Evolutionary conservation across 805 yeast species (phyloP).

Genomic region (Komagataella populi): DNA sequence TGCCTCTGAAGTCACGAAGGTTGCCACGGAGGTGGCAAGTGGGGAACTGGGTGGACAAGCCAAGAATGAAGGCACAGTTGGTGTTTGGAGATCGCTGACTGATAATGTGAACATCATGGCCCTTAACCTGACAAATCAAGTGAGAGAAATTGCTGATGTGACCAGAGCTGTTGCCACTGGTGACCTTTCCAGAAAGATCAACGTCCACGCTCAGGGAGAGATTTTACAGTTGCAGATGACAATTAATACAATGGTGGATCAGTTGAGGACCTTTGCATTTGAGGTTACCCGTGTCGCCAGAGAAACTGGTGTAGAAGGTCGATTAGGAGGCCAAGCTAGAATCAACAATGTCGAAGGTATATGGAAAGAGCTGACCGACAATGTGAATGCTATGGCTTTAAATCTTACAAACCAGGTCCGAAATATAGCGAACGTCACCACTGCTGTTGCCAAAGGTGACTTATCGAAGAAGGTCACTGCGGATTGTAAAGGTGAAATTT

Average conservation of each 20-base stretch:
- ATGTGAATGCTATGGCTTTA: constrained; percentile 82
- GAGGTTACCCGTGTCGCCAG: constrained; percentile 82
- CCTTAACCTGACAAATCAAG: constrained; percentile 73
- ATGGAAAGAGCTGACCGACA: constrained; percentile 80
- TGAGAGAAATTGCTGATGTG: constrained; percentile 79
- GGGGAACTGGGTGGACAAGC: constrained; percentile 89
- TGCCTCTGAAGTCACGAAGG: constrained; percentile 70
- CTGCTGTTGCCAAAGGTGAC: constrained; percentile 80
- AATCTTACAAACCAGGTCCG: constrained; percentile 82
- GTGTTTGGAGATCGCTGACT: constrained; percentile 76
- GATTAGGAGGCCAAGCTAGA: constrained; percentile 79
- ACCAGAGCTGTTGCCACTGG: constrained; percentile 84
- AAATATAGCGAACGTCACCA: constrained; percentile 76
- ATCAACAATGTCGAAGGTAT: constrained; percentile 73
- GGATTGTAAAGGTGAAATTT: constrained; percentile 70
- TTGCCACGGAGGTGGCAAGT: constrained; percentile 82
- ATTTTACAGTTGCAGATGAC: constrained; percentile 76
- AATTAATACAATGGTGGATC: constrained; percentile 82
- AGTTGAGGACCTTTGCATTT: constrained; percentile 67
- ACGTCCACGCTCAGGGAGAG: constrained; percentile 88
- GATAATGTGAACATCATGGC: constrained; percentile 88
- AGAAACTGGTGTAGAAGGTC: constrained; percentile 83
- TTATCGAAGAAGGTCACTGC: constrained; percentile 73
- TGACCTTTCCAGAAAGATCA: constrained; percentile 69
- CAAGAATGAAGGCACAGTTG: constrained; percentile 71